Evolutionary conservation across 1,284 basidiomycete species (phyloP).

Genomic region (Trichosporon ovoides): DNA sequence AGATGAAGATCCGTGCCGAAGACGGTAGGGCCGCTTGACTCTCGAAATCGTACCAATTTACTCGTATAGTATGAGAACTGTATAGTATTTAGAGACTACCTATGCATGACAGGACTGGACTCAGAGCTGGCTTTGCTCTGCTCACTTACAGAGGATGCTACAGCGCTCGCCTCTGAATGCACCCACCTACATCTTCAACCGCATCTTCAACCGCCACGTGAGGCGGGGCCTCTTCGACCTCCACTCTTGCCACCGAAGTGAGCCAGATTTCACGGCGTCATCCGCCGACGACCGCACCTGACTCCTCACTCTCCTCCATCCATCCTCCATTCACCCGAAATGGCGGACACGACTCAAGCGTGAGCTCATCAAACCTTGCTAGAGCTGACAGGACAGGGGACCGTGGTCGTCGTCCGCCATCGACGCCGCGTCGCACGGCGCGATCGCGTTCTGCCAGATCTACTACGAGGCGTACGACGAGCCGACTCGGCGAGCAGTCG

Average conservation of each 20-base stretch:
- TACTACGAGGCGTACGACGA: conserved; percentile 47
- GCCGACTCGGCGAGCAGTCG: conserved; percentile 32
- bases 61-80: too few species aligned
- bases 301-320: not conserved
- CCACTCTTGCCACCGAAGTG: conserved; percentile 11
- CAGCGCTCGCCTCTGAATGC: too few species aligned
- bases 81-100: too few species aligned
- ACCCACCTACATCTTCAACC: too few species aligned
- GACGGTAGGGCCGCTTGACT: too few species aligned
- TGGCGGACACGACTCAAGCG: conserved; percentile 6
- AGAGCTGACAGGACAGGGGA: not conserved
- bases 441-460: conserved; percentile 44
- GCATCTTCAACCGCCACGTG: not conserved
- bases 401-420: conserved; percentile 39
- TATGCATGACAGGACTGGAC: too few species aligned
- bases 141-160: too few species aligned
- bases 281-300: not conserved
- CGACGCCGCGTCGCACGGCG: conserved; percentile 43
- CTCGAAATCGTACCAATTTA: too few species aligned
- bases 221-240: not conserved
- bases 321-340: conserved; percentile 9
- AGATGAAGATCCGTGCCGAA: too few species aligned
- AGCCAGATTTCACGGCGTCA: conserved; percentile 1
- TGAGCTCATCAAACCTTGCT: not conserved
- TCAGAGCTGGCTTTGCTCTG: too few species aligned